These are phyloP conservation scores for Teratosphaeria epicoccoides DNA, from an alignment of 2,329 filamentous ascomycete genomes.

Conservation along the genomic window DNA sequence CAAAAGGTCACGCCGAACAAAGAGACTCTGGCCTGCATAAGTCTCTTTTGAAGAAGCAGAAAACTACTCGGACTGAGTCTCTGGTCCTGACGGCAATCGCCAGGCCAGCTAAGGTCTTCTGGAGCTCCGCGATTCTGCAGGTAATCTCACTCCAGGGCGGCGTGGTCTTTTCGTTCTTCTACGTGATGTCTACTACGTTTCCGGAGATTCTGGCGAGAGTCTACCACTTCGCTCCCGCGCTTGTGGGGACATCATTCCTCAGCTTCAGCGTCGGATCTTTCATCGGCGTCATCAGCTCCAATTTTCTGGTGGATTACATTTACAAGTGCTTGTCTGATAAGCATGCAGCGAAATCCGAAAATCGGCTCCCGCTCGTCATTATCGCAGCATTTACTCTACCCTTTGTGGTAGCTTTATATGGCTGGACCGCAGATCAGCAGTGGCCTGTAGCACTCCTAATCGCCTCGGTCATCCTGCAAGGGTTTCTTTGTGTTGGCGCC, in stretches of 20 bases:
- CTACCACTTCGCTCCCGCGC: slow-evolving; percentile 38
- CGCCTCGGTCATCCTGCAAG: slow-evolving; percentile 42
- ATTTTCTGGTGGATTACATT: slow-evolving; percentile 29
- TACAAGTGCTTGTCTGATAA: slow-evolving; percentile 17
- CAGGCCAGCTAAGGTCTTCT: slow-evolving; percentile 33
- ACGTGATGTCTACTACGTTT: slow-evolving; percentile 37
- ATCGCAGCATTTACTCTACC: slow-evolving; percentile 43
- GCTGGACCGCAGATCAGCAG: slow-evolving; percentile 42
- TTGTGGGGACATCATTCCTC: slow-evolving; percentile 45
- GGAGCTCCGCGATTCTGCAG: slow-evolving; percentile 44
- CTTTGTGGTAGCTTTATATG: slow-evolving; percentile 46
- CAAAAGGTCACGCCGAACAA: slow-evolving; percentile 14
- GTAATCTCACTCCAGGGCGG: slow-evolving; percentile 37
- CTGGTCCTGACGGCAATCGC: slow-evolving; percentile 29
- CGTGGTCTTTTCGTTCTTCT: slow-evolving; percentile 34
- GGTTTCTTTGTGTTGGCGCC: slow-evolving; percentile 35
- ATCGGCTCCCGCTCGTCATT: slow-evolving; percentile 50
- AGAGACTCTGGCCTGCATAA: slow-evolving; percentile 9
- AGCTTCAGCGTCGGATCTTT: slow-evolving; percentile 41
- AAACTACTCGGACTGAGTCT: neutral
- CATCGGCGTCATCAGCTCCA: slow-evolving; percentile 28
- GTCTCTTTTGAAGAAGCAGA: neutral
- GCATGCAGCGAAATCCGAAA: slow-evolving; percentile 41
- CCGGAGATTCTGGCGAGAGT: slow-evolving; percentile 31
- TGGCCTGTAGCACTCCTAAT: slow-evolving; percentile 47